A percentile compares a stretch with the other conserved stretches of the same genome.
Evolutionary conservation across 2,329 filamentous ascomycete genomes (phyloP).

Genomic region (Cryphonectria carpinicola): DNA sequence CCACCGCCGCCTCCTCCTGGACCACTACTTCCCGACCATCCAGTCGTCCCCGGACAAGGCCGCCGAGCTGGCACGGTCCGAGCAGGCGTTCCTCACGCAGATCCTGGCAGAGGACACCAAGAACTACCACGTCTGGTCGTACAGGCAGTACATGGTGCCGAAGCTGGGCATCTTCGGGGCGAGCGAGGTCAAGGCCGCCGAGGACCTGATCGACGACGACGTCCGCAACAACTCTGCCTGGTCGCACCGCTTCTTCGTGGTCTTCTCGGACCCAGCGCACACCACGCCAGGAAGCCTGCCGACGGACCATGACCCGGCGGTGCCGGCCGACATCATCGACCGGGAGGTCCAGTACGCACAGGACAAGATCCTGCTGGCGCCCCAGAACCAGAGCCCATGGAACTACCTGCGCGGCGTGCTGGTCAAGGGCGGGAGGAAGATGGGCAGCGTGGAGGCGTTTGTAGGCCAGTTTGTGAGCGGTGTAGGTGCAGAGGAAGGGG

Average conservation of each 20-base stretch:
- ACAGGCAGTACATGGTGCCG: slow-evolving; percentile 73
- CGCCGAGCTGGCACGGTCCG: slow-evolving; percentile 63
- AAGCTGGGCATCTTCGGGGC: slow-evolving; percentile 68
- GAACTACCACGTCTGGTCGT: slow-evolving; percentile 99
- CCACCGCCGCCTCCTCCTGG: slow-evolving; percentile 68
- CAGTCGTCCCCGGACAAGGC: slow-evolving; percentile 60
- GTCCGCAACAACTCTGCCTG: slow-evolving; percentile 96
- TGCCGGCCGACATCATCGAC: slow-evolving; percentile 68
- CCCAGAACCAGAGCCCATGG: slow-evolving; percentile 95
- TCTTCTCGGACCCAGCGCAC: slow-evolving; percentile 67
- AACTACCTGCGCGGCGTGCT: slow-evolving; percentile 84
- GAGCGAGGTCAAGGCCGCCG: slow-evolving; percentile 73
- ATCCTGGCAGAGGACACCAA: slow-evolving; percentile 90
- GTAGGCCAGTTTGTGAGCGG: slow-evolving; percentile 54
- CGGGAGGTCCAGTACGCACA: slow-evolving; percentile 77
- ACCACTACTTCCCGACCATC: slow-evolving; percentile 62
- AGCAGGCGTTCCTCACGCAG: slow-evolving; percentile 73
- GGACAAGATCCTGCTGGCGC: slow-evolving; percentile 74
- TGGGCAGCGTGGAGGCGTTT: slow-evolving; percentile 53
- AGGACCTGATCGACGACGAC: slow-evolving; percentile 75
- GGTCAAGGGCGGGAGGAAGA: slow-evolving; percentile 62
- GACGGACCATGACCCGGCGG: slow-evolving; percentile 56
- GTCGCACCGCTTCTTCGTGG: slow-evolving; percentile 95
- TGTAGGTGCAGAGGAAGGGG: slow-evolving; percentile 40
- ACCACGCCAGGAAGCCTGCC: slow-evolving; percentile 53